Evolutionary conservation across 1,284 basidiomycete genomes (phyloP), one percentile per base, ranked within the genome.

Genomic region (Trichosporon inkin): DNA sequence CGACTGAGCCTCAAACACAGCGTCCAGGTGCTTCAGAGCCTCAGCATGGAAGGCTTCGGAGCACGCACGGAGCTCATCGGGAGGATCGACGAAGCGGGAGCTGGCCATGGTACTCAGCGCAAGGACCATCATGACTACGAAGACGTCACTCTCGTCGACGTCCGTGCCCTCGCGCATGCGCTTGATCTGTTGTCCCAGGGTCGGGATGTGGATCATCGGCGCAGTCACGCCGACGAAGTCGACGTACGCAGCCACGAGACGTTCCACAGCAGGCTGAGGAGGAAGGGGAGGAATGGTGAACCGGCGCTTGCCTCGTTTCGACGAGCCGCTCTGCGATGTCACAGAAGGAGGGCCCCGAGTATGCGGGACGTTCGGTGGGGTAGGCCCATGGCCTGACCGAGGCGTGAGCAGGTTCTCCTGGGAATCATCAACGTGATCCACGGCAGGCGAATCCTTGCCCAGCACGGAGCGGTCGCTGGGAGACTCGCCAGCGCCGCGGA

Each of bases 41-140:
- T 80, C 78, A 32, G 76, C 72, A 62, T 80, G 76, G 69, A 80
- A 80, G 0, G 77, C 76, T 58, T 80, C 78, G 6, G 78, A 79
- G 52, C 76, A 78, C n/a, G 77, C 74, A 13, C 78, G 69, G 1
- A 80, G 70, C 62, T 80, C 78, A 17, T 78, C 75, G 5, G 77
- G 78, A 3, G 77, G 77, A 41, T 80, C 78, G 32, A 79, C 73
- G 34, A 78, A 78, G 14, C 78, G 66, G 1, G 78, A 78, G 8
- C 77, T 72, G 10, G 78, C 78, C 78, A 80, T 80, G 2, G 78
- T 79, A 51, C 74, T 76, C 28, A 80, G 60, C 0, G 78, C 78
- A 1, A 79, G 62, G 14, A 80, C 77, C 77, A 80, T 80, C 70
- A 79, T 73, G 32, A 80, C 78, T 17, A 79, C 74, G 60, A 80